Conservation (phyloP, 306 rosid species). For the Malus fusca region DNA sequence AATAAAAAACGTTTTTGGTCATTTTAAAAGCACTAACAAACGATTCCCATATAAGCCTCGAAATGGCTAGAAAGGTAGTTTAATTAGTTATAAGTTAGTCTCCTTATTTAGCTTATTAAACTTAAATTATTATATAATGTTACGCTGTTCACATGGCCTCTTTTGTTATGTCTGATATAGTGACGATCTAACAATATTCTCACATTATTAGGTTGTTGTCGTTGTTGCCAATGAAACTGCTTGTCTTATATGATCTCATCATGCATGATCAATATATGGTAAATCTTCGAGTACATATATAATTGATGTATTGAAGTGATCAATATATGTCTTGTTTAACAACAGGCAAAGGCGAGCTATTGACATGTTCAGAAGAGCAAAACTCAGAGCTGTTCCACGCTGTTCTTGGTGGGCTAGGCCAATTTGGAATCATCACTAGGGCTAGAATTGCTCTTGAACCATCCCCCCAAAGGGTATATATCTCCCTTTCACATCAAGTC, state of each 20-base stretch:
- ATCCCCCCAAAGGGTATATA: slow-evolving; percentile 68
- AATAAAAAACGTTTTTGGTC: too few species aligned
- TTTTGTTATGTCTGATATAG: neutral
- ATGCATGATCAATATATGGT: neutral
- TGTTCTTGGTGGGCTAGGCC: slow-evolving; percentile 98
- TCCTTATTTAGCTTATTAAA: neutral
- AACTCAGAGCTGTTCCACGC: slow-evolving; percentile 78
- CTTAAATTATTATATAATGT: neutral
- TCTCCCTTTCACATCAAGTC: neutral
- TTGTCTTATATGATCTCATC: neutral
- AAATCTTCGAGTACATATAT: neutral
- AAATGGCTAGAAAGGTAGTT: neutral
- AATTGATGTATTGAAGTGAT: neutral
- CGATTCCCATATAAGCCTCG: neutral
- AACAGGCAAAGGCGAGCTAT: slow-evolving; percentile 85
- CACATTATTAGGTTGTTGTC: slow-evolving; percentile 3
- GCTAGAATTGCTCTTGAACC: slow-evolving; percentile 87
- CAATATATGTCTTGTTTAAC: neutral
- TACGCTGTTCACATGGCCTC: slow-evolving; percentile 1
- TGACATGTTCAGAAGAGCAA: slow-evolving; percentile 69
- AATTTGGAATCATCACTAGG: slow-evolving; percentile 90
- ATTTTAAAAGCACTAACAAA: too few species aligned
- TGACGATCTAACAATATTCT: neutral
- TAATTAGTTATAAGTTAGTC: neutral
- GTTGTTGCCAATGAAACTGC: neutral